Evolutionary conservation across 2,329 filamentous ascomycete species (phyloP).

Genomic region (Talaromyces sp.): DNA sequence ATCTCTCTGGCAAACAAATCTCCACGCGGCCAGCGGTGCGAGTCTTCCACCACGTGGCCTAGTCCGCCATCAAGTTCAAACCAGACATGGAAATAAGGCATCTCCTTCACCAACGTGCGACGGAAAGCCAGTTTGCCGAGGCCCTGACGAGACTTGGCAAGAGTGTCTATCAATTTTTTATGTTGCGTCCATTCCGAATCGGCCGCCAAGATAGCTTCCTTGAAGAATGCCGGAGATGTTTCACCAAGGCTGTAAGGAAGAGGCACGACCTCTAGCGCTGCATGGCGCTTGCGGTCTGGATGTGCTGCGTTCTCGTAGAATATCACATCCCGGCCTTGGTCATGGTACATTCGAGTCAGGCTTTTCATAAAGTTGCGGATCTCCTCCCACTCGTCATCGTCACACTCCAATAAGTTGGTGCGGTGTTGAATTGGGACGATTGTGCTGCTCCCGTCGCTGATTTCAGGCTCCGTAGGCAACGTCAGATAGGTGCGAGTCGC

Average conservation of each 20-base stretch:
- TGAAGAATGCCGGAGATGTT: slow-evolving; percentile 89
- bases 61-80: slow-evolving; percentile 88
- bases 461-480: slow-evolving; percentile 80
- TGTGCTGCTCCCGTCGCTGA: slow-evolving; percentile 75
- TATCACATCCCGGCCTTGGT: slow-evolving; percentile 83
- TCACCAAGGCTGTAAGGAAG: slow-evolving; percentile 89
- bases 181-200: slow-evolving; percentile 97
- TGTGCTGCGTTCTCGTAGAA: slow-evolving; percentile 96
- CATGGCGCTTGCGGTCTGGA: slow-evolving; percentile 73
- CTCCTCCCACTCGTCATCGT: slow-evolving; percentile 99
- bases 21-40: slow-evolving; percentile 76
- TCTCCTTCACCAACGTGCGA: slow-evolving; percentile 79
- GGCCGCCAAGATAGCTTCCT: slow-evolving; percentile 79
- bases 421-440: slow-evolving; percentile 87
- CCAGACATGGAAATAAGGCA: slow-evolving; percentile 98
- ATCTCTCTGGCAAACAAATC: slow-evolving; percentile 92
- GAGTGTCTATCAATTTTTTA: slow-evolving; percentile 86
- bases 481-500: slow-evolving; percentile 84
- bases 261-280: slow-evolving; percentile 78
- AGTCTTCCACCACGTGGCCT: slow-evolving; percentile 87
- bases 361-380: slow-evolving; percentile 99
- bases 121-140: slow-evolving; percentile 79
- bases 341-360: slow-evolving; percentile 88
- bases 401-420: slow-evolving; percentile 89
- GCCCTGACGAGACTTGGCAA: slow-evolving; percentile 52